Evolutionary conservation across 1,284 basidiomycete species (phyloP).

Genomic region (Hemileia vastatrix): DNA sequence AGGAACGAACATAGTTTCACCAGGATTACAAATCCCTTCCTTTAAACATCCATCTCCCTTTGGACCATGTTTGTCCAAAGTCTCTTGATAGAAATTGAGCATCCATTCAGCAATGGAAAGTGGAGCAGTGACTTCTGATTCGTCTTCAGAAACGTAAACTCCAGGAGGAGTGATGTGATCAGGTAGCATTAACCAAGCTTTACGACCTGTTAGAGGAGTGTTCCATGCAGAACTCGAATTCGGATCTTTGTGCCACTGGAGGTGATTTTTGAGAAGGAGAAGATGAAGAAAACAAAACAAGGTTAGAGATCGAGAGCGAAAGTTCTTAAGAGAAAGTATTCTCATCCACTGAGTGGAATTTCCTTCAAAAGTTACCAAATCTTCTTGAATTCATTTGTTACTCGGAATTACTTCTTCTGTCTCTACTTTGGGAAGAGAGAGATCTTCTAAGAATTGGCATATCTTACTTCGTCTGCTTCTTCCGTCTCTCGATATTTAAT

Average conservation of each 20-base stretch:
- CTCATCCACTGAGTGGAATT: too few relatives aligned
- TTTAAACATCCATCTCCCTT: conserved; percentile 36
- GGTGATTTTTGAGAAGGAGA: too few relatives aligned
- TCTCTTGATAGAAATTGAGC: conserved; percentile 42
- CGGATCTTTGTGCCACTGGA: conserved; percentile 40
- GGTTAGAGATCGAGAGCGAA: too few relatives aligned
- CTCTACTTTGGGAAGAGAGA: too few relatives aligned
- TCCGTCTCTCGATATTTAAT: background rate
- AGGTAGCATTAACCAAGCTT: conserved; percentile 47
- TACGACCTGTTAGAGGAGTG: conserved; percentile 44
- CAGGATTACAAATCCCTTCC: conserved; percentile 46
- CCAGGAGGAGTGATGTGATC: conserved; percentile 46
- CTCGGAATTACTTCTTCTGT: too few relatives aligned
- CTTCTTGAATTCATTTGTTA: too few relatives aligned
- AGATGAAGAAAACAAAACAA: too few relatives aligned
- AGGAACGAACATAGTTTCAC: conserved; percentile 45
- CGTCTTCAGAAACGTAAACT: conserved; percentile 44
- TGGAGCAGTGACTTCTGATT: conserved; percentile 44
- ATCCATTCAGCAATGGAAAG: conserved; percentile 46
- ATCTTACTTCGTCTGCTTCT: too few relatives aligned
- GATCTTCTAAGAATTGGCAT: conserved; percentile 37
- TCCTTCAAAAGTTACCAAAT: too few relatives aligned
- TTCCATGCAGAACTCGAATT: conserved; percentile 48
- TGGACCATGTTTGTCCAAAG: conserved; percentile 41
- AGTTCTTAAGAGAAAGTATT: too few relatives aligned